Evolutionary conservation across 192 early-diverging fungal species (phyloP), one percentile per base, ranked within the genome.

Genomic region (Geranomyces variabilis): DNA sequence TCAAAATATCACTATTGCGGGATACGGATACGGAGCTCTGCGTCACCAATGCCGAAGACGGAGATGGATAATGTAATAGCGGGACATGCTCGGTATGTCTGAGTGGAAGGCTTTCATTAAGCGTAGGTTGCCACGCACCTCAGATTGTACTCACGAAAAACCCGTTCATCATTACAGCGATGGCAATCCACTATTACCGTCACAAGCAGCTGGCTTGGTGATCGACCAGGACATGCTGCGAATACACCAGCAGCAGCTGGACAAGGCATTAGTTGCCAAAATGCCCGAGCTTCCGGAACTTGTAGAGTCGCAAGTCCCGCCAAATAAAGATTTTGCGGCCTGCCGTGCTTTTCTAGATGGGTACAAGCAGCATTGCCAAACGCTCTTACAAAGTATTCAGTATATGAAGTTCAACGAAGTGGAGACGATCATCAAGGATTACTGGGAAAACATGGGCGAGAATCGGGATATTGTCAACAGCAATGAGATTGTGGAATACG

Each of bases 1-100:
- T 80, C 79, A 45, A 80, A 82, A 29, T 84, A 84, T 67, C 83
- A 84, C 48, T 84, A 84, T 36, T 80, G 81, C 56, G 75, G 75
- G 28, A 83, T 84, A 17, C 59, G 69, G 55, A 58, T 70, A 29
- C 74, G 69, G 26, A 65, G 36, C 53, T 48, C 66, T 12, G 67
- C 73, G 34, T 24, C 59, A 13, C 33, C 73, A 3, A 69, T 63
- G 67, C 45, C n/a, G 46, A 33, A 45, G 46, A 34, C 73, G 28
- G 28, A 63, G 58, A 55, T 59, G 22, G 30, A 45, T 58, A 57
- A 44, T 59, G 59, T 60, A 17, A 26, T 4, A 60, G 58, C 58
- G 15, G 58, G 5, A 34, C 58, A 60, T 31, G 8, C 58, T 60
- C 58, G 24, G 58, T 60, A 29, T 8, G 2, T 55, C 14, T 28